Percentiles rank a stretch among this genome's conserved stretches.
Conservation (phyloP, 768 basidiomycete genomes). For the Obba rivulosa region DNA sequence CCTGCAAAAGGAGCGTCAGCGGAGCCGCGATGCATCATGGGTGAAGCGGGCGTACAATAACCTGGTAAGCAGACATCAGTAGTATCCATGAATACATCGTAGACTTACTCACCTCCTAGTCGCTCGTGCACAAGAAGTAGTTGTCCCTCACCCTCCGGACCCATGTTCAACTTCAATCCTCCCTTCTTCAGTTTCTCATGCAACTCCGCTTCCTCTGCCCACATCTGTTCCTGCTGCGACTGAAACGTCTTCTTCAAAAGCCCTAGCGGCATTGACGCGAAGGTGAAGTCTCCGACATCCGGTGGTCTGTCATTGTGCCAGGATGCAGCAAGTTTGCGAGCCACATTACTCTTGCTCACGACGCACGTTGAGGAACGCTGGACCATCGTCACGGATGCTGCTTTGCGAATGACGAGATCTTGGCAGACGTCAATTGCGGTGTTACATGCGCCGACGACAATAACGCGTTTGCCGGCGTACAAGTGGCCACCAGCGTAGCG, state of each 20-base stretch:
- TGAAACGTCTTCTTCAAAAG: constrained; percentile 19
- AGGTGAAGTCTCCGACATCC: constrained; percentile 21
- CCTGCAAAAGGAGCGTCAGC: constrained; percentile 2
- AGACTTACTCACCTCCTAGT: constrained; percentile 25
- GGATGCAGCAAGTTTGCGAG: not conserved
- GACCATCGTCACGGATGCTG: constrained; percentile 35
- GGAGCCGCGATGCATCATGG: no score
- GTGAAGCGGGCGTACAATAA: not conserved
- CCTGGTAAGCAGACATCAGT: not conserved
- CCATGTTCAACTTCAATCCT: constrained; percentile 33
- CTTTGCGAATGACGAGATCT: constrained; percentile 29
- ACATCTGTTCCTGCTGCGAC: constrained; percentile 13
- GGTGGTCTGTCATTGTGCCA: constrained; percentile 18
- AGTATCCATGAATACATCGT: not conserved
- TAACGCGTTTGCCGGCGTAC: constrained; percentile 30
- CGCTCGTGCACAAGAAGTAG: constrained; percentile 24
- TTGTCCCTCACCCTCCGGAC: constrained; percentile 27
- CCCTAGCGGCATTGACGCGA: constrained; percentile 17
- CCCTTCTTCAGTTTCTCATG: constrained; percentile 30
- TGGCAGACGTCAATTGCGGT: constrained; percentile 35
- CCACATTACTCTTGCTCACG: constrained; percentile 9
- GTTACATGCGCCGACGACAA: constrained; percentile 40
- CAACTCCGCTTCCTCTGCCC: constrained; percentile 28
- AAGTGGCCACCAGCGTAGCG: constrained; percentile 23
- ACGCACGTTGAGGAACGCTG: constrained; percentile 37